Evolutionary conservation across 164 flowering plant genomes (phyloP), one percentile per base, ranked within the genome.

Genomic region (Tinospora cordifolia): DNA sequence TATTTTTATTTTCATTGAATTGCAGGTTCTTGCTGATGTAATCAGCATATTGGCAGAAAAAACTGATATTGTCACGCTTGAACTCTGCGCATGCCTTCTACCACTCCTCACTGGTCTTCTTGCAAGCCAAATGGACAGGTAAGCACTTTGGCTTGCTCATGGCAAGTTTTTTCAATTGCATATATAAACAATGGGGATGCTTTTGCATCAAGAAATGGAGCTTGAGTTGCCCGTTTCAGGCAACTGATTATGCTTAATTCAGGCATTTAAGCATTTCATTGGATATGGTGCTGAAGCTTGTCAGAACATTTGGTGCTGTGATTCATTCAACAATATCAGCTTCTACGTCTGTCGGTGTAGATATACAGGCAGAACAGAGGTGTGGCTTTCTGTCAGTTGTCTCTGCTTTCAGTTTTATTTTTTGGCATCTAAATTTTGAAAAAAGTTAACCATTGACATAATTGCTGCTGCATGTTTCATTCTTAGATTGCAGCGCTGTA

Each of bases 321-420:
- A 89, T 94, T 59, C 87, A 88, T 77, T 88, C 99, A 62, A 76
- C 97, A 25, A 6, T 92, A 73, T 92, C 95, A 46, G 91, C 92
- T 64, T 82, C 91, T 60, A 72, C 92, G 47, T 76, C 93, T 69
- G 98, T 94, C 72, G 99, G 99, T 72, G 97, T 94, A 8, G 97
- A 94, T 78, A 86, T 94, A 68, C 93, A 92, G 81, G 95, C 92
- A 65, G 99, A 94, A 77, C 87, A 90, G 81, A 92, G 99, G 99
- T 94, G 9, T 69, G 77, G 46, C 47, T 60, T 63, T 3, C 36
- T 63, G 44, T 27, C 22, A 36, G 17, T 46, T 66, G 25, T 38
- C 39, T 34, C 0, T 14, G 22, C 51, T 68, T 7, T 13, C 8
- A 7, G 1, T 19, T 38, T 39, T 30, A 44, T 3, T 17, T 17